Evolutionary conservation across 768 basidiomycete genomes (phyloP).

Genomic region (Calvatia gigantea): DNA sequence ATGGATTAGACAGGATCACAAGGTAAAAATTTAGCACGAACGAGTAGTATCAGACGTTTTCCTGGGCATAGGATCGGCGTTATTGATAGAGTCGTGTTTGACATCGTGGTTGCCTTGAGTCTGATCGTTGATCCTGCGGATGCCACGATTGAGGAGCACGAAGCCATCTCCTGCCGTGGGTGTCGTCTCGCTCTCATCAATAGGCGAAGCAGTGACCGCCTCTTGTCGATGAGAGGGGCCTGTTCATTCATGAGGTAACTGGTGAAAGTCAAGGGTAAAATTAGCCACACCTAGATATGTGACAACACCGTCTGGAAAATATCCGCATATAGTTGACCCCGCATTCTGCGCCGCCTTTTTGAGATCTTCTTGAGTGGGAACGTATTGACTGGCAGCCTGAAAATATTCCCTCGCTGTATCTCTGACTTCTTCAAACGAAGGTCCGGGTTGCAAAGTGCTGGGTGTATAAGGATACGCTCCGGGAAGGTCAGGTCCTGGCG

Average conservation of each 20-base stretch:
- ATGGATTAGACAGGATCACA: background rate
- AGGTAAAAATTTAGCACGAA: background rate
- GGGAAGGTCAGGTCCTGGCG: background rate
- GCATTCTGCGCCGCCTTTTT: conserved; percentile 3
- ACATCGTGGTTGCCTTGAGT: background rate
- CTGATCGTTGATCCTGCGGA: background rate
- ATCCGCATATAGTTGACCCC: conserved; percentile 2
- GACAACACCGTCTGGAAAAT: conserved; percentile 5
- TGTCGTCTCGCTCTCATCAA: conserved; percentile 9
- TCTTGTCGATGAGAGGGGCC: conserved; percentile 1
- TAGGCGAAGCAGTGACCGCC: background rate
- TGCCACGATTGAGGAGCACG: conserved; percentile 9
- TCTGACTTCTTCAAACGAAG: conserved; percentile 9
- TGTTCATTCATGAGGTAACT: background rate
- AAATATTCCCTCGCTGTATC: conserved; percentile 6
- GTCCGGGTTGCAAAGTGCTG: conserved; percentile 1
- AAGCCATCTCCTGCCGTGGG: conserved; percentile 1
- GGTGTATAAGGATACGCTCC: conserved; percentile 9
- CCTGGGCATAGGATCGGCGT: background rate
- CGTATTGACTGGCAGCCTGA: conserved; percentile 4
- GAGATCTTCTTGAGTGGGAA: conserved; percentile 9
- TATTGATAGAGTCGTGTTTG: background rate
- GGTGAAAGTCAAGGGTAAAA: background rate
- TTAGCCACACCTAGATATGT: background rate
- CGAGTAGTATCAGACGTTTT: background rate